Conservation (phyloP, 768 basidiomycete genomes). For the Amanita subjunquillea region DNA sequence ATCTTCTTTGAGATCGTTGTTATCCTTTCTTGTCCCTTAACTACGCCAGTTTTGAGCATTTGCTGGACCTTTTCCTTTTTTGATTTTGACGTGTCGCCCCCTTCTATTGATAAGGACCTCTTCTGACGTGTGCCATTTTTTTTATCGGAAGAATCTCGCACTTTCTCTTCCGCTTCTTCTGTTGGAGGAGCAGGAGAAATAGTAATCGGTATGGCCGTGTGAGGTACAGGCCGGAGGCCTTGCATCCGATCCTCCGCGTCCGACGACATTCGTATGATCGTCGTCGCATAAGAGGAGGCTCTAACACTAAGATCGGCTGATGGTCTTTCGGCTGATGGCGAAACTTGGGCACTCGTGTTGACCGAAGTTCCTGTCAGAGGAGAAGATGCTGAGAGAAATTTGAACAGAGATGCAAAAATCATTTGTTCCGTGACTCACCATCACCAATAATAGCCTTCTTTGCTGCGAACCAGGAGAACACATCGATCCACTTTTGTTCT, state of each 20-base stretch:
- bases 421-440: slow-evolving; percentile 8
- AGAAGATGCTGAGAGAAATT: neutral
- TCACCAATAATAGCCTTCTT: slow-evolving; percentile 22
- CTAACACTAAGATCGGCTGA: neutral
- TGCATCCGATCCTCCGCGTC: neutral
- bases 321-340: neutral
- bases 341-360: neutral
- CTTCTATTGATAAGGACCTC: slow-evolving; percentile 29
- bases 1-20: slow-evolving; percentile 71
- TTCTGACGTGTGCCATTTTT: slow-evolving; percentile 11
- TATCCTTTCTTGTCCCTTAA: slow-evolving; percentile 64
- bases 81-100: slow-evolving; percentile 41
- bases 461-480: slow-evolving; percentile 81
- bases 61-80: slow-evolving; percentile 72
- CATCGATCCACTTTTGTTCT: slow-evolving; percentile 68
- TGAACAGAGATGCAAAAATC: slow-evolving; percentile 3
- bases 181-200: slow-evolving; percentile 52
- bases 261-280: neutral
- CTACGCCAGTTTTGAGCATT: slow-evolving; percentile 64
- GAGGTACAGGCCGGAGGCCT: neutral
- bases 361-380: neutral
- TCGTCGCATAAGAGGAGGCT: neutral
- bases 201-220: slow-evolving; percentile 26
- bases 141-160: slow-evolving; percentile 6
- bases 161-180: slow-evolving; percentile 11